A percentile compares a stretch with the other conserved stretches of the same genome.
Conservation (phyloP, 2,329 filamentous ascomycete genomes). For the Aureobasidium sp. region DNA sequence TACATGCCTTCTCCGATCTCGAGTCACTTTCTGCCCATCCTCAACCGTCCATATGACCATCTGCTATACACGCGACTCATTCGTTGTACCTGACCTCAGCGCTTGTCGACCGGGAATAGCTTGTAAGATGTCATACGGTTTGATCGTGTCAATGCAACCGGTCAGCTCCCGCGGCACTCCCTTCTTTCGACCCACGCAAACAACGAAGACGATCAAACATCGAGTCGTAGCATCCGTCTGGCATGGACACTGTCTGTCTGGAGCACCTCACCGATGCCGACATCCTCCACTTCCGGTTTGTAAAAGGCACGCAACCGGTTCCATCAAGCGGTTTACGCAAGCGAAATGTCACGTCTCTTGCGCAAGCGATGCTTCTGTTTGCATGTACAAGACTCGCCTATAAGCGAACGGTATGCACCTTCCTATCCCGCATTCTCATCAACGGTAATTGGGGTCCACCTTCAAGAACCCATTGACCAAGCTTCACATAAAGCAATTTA, state of each 20-base stretch:
- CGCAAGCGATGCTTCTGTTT: background rate
- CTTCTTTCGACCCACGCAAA: background rate
- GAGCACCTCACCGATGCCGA: background rate
- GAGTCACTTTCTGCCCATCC: background rate
- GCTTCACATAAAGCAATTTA: background rate
- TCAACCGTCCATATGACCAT: background rate
- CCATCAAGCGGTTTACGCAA: background rate
- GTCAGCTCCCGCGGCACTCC: background rate
- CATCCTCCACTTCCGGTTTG: background rate
- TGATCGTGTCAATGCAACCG: background rate
- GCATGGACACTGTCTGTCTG: background rate
- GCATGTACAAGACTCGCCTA: background rate
- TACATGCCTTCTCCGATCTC: background rate
- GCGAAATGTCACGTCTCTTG: background rate
- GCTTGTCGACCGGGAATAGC: no score
- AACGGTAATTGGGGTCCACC: background rate
- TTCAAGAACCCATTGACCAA: background rate
- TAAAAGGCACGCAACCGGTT: background rate
- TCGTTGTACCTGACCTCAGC: no score
- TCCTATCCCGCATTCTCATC: background rate
- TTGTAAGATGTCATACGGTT: background rate
- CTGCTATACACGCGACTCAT: background rate
- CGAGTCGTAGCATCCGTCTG: background rate
- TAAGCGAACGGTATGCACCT: constrained; percentile 5
- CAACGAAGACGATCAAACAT: background rate